Evolutionary conservation across 176 grass and related monocot species (phyloP).

Genomic region (Rhynchospora pubera): DNA sequence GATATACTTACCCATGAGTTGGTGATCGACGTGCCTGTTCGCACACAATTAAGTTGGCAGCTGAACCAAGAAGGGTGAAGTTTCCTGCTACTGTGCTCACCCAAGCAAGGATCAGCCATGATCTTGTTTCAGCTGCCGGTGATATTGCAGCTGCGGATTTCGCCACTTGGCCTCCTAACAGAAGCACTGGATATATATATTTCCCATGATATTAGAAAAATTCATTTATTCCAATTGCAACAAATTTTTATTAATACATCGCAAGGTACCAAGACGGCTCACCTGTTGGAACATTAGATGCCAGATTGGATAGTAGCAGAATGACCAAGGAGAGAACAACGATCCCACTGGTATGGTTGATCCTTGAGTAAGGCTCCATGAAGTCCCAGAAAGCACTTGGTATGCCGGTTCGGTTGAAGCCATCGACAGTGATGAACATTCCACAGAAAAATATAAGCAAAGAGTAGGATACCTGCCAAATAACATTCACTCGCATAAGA

Average conservation of each 20-base stretch:
- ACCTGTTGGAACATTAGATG: constrained; percentile 98
- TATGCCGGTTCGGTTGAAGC: constrained; percentile 89
- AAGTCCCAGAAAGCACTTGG: constrained; percentile 75
- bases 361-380: constrained; percentile 74
- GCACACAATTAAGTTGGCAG: constrained; percentile 97
- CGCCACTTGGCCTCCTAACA: constrained; percentile 74
- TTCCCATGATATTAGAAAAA: background rate
- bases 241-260: background rate
- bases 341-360: constrained; percentile 58
- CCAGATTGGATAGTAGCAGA: constrained; percentile 85
- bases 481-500: background rate
- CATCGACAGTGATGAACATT: constrained; percentile 96
- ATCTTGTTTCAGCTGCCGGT: constrained; percentile 36
- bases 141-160: constrained; percentile 65
- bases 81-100: constrained; percentile 99
- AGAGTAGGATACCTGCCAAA: constrained; percentile 73
- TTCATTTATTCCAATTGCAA: background rate
- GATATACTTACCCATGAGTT: constrained; percentile 19
- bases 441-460: constrained; percentile 91
- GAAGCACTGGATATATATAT: constrained; percentile 53
- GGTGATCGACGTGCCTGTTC: constrained; percentile 77
- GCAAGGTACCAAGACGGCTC: background rate
- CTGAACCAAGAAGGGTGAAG: constrained; percentile 87
- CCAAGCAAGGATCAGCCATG: constrained; percentile 96
- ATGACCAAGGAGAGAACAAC: constrained; percentile 68